A percentile compares a stretch with the other conserved stretches of the same genome.
phyloP scores from a whole-genome alignment of 2,329 filamentous ascomycete species.

The Nectriaceae sp. region DNA sequence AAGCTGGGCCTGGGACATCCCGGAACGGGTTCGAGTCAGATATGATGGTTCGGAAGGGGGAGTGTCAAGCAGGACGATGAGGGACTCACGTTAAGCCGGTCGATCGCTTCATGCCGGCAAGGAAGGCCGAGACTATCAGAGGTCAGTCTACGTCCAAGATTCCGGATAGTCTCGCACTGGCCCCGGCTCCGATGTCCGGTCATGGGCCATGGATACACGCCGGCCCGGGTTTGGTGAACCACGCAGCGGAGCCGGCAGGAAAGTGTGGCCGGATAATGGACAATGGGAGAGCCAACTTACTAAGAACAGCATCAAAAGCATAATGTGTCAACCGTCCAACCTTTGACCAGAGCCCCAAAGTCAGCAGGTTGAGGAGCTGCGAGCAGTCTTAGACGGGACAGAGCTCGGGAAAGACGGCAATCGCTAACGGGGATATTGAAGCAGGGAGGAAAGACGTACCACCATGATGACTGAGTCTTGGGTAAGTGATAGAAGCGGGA shows the following conservation, averaged over 20 bases:
- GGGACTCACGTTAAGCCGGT: slow-evolving; percentile 92
- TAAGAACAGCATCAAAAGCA: slow-evolving; percentile 91
- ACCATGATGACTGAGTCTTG: slow-evolving; percentile 31
- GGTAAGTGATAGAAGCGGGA: slow-evolving; percentile 1
- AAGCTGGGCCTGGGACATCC: slow-evolving; percentile 67
- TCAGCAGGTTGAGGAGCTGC: slow-evolving; percentile 68
- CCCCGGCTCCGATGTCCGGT: not conserved
- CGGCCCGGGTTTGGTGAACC: not conserved
- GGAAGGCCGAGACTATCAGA: slow-evolving; percentile 83
- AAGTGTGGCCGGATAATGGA: no score
- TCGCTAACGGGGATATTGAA: not conserved
- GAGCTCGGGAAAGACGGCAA: slow-evolving; percentile 17
- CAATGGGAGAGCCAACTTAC: slow-evolving; percentile 52
- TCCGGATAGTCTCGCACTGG: not conserved
- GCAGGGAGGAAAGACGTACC: slow-evolving; percentile 27
- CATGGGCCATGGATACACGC: not conserved
- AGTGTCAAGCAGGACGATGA: not conserved
- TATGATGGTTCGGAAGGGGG: slow-evolving; percentile 1
- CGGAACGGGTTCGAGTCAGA: slow-evolving; percentile 35
- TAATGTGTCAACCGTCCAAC: slow-evolving; percentile 92
- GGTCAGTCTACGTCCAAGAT: slow-evolving; percentile 2
- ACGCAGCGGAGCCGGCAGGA: slow-evolving; percentile 1
- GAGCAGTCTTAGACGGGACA: slow-evolving; percentile 37
- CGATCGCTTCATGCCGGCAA: slow-evolving; percentile 95
- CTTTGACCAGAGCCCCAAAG: slow-evolving; percentile 72